A percentile compares a stretch with the other conserved stretches of the same genome.
These are phyloP conservation scores for Ploettnerulaceae sp. DNA, from an alignment of 2,329 filamentous ascomycete species.

Conservation along the genomic window DNA sequence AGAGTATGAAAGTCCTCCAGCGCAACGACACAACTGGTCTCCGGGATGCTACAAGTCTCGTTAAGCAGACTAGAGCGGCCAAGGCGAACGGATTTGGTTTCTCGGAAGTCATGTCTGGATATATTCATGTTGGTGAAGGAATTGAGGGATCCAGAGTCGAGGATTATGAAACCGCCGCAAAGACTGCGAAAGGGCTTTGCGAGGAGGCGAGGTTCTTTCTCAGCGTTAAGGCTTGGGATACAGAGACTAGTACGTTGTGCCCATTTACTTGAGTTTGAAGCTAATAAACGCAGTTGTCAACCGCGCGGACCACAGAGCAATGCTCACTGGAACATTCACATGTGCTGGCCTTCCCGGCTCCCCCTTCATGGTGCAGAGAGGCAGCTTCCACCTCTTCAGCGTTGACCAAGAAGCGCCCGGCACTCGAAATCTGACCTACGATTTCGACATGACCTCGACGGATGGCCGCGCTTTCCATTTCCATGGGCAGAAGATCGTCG, in stretches of 20 bases:
- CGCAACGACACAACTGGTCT: slow-evolving; percentile 33
- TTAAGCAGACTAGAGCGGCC: slow-evolving; percentile 26
- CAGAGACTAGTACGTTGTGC: slow-evolving; percentile 36
- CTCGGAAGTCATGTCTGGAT: slow-evolving; percentile 60
- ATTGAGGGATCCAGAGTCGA: slow-evolving; percentile 42
- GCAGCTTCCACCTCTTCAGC: slow-evolving; percentile 53
- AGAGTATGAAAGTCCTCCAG: slow-evolving; percentile 9
- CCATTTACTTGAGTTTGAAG: not conserved
- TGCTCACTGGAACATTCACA: slow-evolving; percentile 55
- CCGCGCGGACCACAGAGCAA: slow-evolving; percentile 45
- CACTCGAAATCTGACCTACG: slow-evolving; percentile 55
- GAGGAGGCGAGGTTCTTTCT: slow-evolving; percentile 55
- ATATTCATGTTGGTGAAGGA: slow-evolving; percentile 45
- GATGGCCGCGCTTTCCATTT: slow-evolving; percentile 51
- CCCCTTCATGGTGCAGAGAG: slow-evolving; percentile 56
- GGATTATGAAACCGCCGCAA: slow-evolving; percentile 50
- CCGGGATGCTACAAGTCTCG: slow-evolving; percentile 39
- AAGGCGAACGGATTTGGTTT: slow-evolving; percentile 52
- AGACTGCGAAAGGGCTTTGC: slow-evolving; percentile 48
- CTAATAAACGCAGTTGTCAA: slow-evolving; percentile 36
- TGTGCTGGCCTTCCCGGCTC: slow-evolving; percentile 51
- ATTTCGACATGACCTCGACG: slow-evolving; percentile 54
- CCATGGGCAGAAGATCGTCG: slow-evolving; percentile 57
- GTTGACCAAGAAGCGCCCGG: slow-evolving; percentile 49
- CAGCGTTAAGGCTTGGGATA: slow-evolving; percentile 52